Evolutionary conservation across 148 eudicot species (phyloP), one percentile per base, ranked within the genome.

Genomic region (Arbutus unedo): DNA sequence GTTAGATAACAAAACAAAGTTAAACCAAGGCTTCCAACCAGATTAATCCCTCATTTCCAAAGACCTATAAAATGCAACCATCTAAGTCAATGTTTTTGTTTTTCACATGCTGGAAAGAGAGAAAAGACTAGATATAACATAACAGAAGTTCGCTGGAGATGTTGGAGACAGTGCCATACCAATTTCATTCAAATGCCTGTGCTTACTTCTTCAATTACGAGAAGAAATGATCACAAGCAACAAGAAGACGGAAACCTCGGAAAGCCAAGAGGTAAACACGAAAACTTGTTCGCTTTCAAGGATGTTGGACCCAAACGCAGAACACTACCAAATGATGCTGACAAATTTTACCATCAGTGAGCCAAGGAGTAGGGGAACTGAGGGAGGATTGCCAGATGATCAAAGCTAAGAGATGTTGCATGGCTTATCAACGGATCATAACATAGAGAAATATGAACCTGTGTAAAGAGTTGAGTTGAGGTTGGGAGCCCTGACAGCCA

Each of bases 161-260:
- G 9, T 78, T n/a, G 6, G n/a, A 56, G 14, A 2, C 9, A 56
- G 48, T 56, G 54, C 72, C n/a, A 59, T 10, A 43, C 6, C n/a
- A 25, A 38, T 56, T 55, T 77, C 66, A 31, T 56, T 77, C 7
- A 76, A 41, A 10, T 77, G 41, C 41, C 45, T 2, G 16, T 6
- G 8, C 15, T 54, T 60, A 19, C 41, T 53, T 14, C 6, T 79
- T 56, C 60, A 4, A 45, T 5, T n/a, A 45, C n/a, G 48, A 57
- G 51, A 60, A 45, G 66, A 56, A 8, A 43, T 78, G 50, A 56
- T 60, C 53, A 60, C 41, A 60, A 79, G 72, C 72, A 59, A 44
- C 55, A 60, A 60, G 9, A 21, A 47, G 43, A 64, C 5, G 4
- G 3, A 60, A 9, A 47, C 7, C 55, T 79, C 14, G 18, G 60